Evolutionary conservation across 2,329 filamentous ascomycete species (phyloP), one percentile per base, ranked within the genome.

Genomic region (Trichoderma semiorbis): DNA sequence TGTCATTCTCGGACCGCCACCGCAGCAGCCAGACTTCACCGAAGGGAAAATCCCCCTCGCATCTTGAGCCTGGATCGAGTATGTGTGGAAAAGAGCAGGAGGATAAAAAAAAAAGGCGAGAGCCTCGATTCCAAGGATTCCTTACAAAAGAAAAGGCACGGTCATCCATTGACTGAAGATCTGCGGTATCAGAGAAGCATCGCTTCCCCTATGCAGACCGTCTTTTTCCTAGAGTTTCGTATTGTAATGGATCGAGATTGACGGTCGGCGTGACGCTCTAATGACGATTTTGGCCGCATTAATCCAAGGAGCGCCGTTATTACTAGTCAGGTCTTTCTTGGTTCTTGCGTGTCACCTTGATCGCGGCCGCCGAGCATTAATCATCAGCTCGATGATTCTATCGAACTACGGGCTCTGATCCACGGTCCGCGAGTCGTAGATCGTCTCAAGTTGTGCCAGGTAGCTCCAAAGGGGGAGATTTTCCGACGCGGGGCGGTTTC

Each of bases 331-430:
- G 68, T 34, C 47, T 55, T 26, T 50, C 32, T 53, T 6, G 11
- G 18, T 18, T n/a, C 24, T 43, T 16, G 60, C 47, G 68, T 64
- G 60, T 70, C 68, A 62, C 28, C 28, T 61, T 36, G n/a, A 18
- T 53, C 55, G 12, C 47, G 24, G 24, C 28, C 39, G 47, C 34
- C 39, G 57, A 36, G 39, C 10, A 69, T 61, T 32, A 34, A 28
- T 50, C 60, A 84, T 82, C 79, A 83, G 76, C 81, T 82, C 76
- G 79, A 79, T 80, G 81, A 82, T 83, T 83, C 36, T 83, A 83
- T 83, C 85, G 82, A 81, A 82, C 82, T 81, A 81, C 81, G 74
- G 74, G 72, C 72, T 72, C 74, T 75, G 75, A 80, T 79, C 79
- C 73, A 72, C 72, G 73, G 53, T 72, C 71, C 73, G 74, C 73